Evolutionary conservation across 495 filamentous ascomycete genomes (phyloP).

Genomic region (Trichoderma parareesei): DNA sequence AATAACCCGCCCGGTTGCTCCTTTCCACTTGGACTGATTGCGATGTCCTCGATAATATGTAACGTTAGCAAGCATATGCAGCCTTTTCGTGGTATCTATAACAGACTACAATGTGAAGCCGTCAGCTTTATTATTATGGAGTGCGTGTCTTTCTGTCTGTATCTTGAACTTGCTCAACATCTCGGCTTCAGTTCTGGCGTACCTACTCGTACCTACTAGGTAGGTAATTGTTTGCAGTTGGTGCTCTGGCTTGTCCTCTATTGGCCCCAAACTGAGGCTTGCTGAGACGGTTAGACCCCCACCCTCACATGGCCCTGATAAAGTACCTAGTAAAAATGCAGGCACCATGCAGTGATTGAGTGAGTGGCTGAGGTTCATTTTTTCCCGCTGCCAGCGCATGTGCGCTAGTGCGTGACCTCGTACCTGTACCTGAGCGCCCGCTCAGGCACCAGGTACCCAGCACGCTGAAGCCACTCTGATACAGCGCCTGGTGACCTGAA

Average conservation of each 20-base stretch:
- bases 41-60: no score
- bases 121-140: no score
- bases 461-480: neutral
- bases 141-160: no score
- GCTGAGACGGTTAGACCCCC: neutral
- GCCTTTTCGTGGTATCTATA: no score
- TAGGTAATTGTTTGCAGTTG: neutral
- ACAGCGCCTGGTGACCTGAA: neutral
- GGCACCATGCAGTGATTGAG: neutral
- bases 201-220: neutral
- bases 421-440: neutral
- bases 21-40: no score
- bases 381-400: neutral
- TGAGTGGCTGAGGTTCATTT: no score
- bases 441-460: slow-evolving; percentile 4
- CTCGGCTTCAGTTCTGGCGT: neutral
- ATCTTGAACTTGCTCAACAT: neutral
- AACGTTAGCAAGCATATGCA: no score
- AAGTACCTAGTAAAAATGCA: neutral
- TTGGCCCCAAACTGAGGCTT: neutral
- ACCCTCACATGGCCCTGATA: neutral
- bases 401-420: neutral
- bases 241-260: neutral
- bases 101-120: no score
- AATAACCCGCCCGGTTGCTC: no score